phyloP scores from a whole-genome alignment of 208 protist genomes.

The Leishmania tarentolae region DNA sequence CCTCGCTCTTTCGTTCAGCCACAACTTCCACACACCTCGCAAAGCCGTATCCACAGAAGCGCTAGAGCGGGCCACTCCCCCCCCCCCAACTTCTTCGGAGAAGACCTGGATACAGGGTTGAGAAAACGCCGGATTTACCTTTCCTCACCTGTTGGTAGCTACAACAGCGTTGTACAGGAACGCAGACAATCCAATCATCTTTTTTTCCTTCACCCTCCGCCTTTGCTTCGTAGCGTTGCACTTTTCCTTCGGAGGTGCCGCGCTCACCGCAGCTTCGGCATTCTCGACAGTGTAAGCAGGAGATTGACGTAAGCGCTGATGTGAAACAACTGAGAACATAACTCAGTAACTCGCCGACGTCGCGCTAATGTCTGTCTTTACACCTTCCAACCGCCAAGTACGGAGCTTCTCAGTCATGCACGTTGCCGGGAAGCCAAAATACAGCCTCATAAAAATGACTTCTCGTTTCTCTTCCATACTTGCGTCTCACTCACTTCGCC shows the following conservation, averaged over 20 bases:
- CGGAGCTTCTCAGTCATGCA: background rate
- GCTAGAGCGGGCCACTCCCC: background rate
- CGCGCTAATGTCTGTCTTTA: background rate
- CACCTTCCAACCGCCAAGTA: background rate
- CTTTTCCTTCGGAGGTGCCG: background rate
- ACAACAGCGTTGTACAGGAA: accelerated
- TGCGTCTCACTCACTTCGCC: background rate
- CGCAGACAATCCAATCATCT: background rate
- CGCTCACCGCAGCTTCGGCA: background rate
- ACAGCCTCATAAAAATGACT: background rate
- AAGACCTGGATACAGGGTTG: background rate
- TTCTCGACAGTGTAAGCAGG: background rate
- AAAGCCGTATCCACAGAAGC: background rate
- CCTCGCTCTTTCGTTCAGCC: background rate
- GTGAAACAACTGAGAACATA: background rate
- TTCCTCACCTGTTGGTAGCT: accelerated
- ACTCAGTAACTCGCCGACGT: background rate
- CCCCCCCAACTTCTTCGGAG: background rate
- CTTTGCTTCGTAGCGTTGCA: background rate
- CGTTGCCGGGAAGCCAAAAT: background rate
- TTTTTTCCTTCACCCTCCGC: background rate
- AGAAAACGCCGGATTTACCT: background rate
- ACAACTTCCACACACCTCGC: background rate
- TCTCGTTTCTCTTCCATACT: background rate
- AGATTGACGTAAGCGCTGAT: background rate